A percentile compares a stretch with the other conserved stretches of the same genome.
Conservation (phyloP, 495 filamentous ascomycete species). For the Elasticomyces elasticus region DNA sequence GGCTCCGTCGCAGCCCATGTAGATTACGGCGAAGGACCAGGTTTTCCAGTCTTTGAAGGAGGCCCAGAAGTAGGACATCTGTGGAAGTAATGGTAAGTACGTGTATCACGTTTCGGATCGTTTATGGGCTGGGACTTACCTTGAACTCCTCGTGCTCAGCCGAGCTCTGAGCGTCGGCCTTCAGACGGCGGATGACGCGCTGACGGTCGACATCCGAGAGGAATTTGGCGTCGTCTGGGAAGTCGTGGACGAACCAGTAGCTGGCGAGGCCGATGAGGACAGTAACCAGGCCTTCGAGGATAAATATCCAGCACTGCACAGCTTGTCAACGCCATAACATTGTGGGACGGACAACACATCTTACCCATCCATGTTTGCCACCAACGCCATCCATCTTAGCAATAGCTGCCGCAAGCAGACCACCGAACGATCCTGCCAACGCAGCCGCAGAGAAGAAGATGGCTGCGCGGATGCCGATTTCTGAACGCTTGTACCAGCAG, state of each 20-base stretch:
- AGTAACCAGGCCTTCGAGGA: conserved; percentile 65
- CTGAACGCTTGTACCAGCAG: conserved; percentile 75
- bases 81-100: no score
- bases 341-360: neutral
- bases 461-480: conserved; percentile 68
- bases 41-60: conserved; percentile 31
- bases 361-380: conserved; percentile 53
- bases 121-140: no score
- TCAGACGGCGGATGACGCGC: conserved; percentile 64
- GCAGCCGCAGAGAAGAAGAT: conserved; percentile 90
- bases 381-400: conserved; percentile 62
- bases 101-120: no score
- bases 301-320: conserved; percentile 60
- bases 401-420: conserved; percentile 70
- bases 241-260: conserved; percentile 84
- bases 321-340: neutral
- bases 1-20: conserved; percentile 42
- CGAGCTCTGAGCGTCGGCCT: conserved; percentile 63
- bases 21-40: conserved; percentile 33
- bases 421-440: conserved; percentile 76
- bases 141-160: conserved; percentile 74
- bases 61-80: conserved; percentile 69
- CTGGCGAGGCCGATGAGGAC: conserved; percentile 61
- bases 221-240: conserved; percentile 61
- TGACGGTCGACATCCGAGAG: conserved; percentile 60